Percentiles rank a stretch among this genome's conserved stretches.
These are phyloP conservation scores for Hypoxylon perforatum DNA, from an alignment of 495 filamentous ascomycete species.

Conservation along the genomic window DNA sequence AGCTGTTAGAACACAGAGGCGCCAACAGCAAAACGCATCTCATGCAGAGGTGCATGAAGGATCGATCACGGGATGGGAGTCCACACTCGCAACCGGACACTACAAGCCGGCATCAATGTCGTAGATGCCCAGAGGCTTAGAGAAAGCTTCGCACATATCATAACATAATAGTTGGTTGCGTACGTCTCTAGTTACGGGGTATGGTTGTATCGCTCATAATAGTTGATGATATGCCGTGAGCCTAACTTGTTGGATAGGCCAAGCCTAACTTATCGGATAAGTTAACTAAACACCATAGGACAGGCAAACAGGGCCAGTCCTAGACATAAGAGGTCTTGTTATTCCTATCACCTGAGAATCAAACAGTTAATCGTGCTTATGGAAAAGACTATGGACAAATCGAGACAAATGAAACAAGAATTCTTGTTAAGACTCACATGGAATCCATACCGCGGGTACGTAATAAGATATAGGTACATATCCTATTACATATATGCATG, in stretches of 20 bases:
- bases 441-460: constrained; percentile 6
- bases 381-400: constrained; percentile 2
- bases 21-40: constrained; percentile 6
- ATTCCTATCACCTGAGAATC: constrained; percentile 10
- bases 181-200: constrained; percentile 17
- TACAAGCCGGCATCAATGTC: constrained; percentile 15
- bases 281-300: not conserved
- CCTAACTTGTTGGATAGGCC: not conserved
- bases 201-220: constrained; percentile 7
- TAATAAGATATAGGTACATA: constrained; percentile 23
- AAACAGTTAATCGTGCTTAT: constrained; percentile 24
- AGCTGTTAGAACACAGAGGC: not conserved
- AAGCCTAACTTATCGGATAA: not conserved
- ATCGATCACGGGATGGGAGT: constrained; percentile 37
- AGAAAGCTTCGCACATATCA: not conserved
- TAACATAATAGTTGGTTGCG: not conserved
- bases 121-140: not conserved
- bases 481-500: constrained; percentile 2
- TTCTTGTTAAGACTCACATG: not conserved
- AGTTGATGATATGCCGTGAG: constrained; percentile 16
- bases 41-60: constrained; percentile 37
- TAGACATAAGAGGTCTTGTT: constrained; percentile 8
- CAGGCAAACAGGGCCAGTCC: constrained; percentile 2
- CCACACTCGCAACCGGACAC: constrained; percentile 12
- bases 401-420: constrained; percentile 23